Conservation (phyloP, 2,329 filamentous ascomycete species). For the Apiospora aurea region DNA sequence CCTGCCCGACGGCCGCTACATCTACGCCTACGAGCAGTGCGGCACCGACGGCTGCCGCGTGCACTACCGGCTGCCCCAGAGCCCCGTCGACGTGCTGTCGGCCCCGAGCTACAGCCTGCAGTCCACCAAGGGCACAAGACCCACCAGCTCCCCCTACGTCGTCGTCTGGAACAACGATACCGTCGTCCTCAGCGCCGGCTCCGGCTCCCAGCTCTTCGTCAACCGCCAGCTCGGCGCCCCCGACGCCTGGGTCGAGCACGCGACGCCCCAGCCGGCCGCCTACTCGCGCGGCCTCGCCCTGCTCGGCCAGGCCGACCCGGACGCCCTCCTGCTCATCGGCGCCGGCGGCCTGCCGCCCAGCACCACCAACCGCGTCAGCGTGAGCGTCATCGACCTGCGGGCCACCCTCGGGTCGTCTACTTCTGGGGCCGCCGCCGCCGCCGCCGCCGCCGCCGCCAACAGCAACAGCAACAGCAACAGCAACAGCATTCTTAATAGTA, state of each 20-base stretch:
- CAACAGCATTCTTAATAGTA: neutral
- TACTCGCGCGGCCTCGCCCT: conserved; percentile 35
- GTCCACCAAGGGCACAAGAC: conserved; percentile 30
- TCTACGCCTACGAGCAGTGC: conserved; percentile 57
- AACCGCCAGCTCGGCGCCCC: conserved; percentile 36
- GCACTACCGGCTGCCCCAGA: conserved; percentile 36
- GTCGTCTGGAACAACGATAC: conserved; percentile 40
- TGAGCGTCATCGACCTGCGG: conserved; percentile 33
- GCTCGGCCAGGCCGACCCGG: conserved; percentile 30
- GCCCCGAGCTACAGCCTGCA: conserved; percentile 30
- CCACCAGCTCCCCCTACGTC: conserved; percentile 37
- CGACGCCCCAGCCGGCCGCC: conserved; percentile 33
- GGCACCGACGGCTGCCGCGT: conserved; percentile 39
- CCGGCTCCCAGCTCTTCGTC: conserved; percentile 36
- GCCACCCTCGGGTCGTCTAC: neutral
- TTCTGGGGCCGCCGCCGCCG: neutral
- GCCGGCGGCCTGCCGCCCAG: conserved; percentile 46
- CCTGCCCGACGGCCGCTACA: conserved; percentile 63
- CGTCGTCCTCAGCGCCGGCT: conserved; percentile 38
- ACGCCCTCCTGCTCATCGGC: conserved; percentile 43
- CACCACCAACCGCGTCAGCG: conserved; percentile 43
- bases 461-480: too few relatives aligned
- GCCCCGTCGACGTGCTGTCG: conserved; percentile 31
- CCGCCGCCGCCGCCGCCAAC: neutral
- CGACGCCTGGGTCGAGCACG: conserved; percentile 35